Evolutionary conservation across 768 basidiomycete species (phyloP).

Genomic region (Lactarius pseudohatsudake): DNA sequence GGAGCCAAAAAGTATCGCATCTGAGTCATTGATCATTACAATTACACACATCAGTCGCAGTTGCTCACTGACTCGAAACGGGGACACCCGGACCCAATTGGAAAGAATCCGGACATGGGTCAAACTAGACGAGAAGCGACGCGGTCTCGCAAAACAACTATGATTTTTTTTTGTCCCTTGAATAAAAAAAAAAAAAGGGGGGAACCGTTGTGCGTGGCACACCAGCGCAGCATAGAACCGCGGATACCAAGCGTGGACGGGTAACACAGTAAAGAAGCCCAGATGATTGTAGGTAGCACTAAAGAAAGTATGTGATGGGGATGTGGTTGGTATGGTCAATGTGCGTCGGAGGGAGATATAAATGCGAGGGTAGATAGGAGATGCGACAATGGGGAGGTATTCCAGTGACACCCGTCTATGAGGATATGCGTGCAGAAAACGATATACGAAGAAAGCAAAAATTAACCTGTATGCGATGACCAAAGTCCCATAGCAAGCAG

Average conservation of each 20-base stretch:
- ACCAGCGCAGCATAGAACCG: slow-evolving; percentile 25
- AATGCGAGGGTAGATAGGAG: slow-evolving; percentile 19
- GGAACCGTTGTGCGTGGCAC: slow-evolving; percentile 12
- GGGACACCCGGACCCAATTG: slow-evolving; percentile 7
- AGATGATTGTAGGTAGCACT: slow-evolving; percentile 27
- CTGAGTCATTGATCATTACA: neutral
- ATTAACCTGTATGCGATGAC: slow-evolving; percentile 24
- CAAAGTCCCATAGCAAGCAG: slow-evolving; percentile 27
- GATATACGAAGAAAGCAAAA: slow-evolving; percentile 23
- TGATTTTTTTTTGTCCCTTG: slow-evolving; percentile 12
- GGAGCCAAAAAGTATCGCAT: neutral
- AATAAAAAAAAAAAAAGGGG: neutral
- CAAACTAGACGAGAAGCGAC: slow-evolving; percentile 7
- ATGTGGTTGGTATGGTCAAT: slow-evolving; percentile 24
- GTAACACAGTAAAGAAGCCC: slow-evolving; percentile 24
- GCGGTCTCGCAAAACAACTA: slow-evolving; percentile 17
- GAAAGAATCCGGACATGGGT: neutral
- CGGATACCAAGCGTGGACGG: slow-evolving; percentile 16
- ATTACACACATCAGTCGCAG: neutral
- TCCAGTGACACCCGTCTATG: slow-evolving; percentile 27
- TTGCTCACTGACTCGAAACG: slow-evolving; percentile 17
- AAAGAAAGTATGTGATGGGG: slow-evolving; percentile 25
- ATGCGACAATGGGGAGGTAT: slow-evolving; percentile 25
- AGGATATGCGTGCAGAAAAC: slow-evolving; percentile 26
- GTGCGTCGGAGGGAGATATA: slow-evolving; percentile 20